Conservation (phyloP, 225 moss, liverwort and hornwort species). For the Antitrichia curtipendula region DNA sequence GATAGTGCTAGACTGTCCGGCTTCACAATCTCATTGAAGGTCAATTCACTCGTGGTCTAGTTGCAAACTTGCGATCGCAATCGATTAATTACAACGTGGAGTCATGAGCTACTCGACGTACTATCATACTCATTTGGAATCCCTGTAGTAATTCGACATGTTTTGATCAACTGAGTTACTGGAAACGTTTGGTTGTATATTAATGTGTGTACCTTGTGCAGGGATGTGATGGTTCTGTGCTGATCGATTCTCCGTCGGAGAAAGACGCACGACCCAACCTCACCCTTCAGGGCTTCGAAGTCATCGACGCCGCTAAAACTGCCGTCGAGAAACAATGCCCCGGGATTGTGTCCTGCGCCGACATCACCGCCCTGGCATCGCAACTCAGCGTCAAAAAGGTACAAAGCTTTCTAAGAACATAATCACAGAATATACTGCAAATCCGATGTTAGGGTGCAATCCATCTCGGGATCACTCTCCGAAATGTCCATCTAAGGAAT, state of each 20-base stretch:
- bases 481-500: neutral
- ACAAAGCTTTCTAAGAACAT: neutral
- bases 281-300: conserved; percentile 28
- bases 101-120: neutral
- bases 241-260: conserved; percentile 35
- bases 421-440: neutral
- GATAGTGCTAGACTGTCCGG: neutral
- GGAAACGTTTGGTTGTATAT: neutral
- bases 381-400: conserved; percentile 20
- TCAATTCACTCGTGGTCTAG: neutral
- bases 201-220: neutral
- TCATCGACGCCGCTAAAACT: conserved; percentile 24
- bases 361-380: conserved; percentile 28
- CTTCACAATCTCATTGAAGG: neutral
- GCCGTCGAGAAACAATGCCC: conserved; percentile 18
- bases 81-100: neutral
- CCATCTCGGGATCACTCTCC: neutral
- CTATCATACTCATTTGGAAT: neutral
- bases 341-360: conserved; percentile 30
- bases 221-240: conserved; percentile 40
- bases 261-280: conserved; percentile 19
- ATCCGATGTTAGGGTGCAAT: neutral
- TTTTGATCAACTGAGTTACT: neutral
- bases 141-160: neutral
- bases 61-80: neutral